Evolutionary conservation across 169 alveolate genomes (phyloP).

Genomic region (Eimeria praecox): DNA sequence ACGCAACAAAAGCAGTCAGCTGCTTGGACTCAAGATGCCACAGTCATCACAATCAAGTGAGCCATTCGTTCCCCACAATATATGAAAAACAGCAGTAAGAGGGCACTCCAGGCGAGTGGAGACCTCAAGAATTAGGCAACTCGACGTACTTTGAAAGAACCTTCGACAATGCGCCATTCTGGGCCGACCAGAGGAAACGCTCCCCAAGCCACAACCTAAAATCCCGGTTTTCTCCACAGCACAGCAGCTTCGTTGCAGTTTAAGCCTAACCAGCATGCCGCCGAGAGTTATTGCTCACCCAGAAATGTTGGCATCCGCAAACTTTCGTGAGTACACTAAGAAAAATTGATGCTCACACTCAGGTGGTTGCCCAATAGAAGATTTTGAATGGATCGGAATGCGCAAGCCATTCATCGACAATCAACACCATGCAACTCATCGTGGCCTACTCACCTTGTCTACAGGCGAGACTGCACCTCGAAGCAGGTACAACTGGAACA

Average conservation of each 20-base stretch:
- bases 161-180: constrained; percentile 86
- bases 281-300: background rate
- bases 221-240: background rate
- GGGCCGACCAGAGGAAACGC: constrained; percentile 88
- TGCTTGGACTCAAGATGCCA: background rate
- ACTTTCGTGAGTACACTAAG: background rate
- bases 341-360: background rate
- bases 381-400: background rate
- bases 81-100: background rate
- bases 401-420: background rate
- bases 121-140: background rate
- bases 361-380: background rate
- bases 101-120: background rate
- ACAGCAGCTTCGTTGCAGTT: background rate
- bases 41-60: background rate
- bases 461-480: constrained; percentile 83
- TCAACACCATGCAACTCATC: background rate
- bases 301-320: background rate
- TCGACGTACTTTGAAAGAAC: constrained; percentile 86
- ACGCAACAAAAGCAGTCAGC: constrained; percentile 13
- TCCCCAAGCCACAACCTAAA: constrained; percentile 84
- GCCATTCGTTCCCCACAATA: background rate
- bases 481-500: constrained; percentile 86
- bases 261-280: background rate
- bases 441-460: constrained; percentile 83